Evolutionary conservation across 176 grass and related monocot genomes (phyloP).

Genomic region (Triticum monococcum): DNA sequence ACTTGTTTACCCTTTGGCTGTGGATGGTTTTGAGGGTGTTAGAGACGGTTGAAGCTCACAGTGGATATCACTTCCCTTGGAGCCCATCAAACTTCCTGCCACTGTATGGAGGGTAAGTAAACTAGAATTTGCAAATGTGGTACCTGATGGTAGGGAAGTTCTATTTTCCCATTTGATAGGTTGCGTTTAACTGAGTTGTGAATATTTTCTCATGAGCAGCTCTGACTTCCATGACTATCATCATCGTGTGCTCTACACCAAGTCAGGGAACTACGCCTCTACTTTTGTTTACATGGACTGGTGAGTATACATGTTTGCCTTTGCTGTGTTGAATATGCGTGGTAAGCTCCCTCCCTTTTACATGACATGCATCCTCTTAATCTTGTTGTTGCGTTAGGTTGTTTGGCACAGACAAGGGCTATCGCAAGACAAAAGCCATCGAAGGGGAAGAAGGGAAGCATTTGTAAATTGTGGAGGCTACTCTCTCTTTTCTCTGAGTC

Average conservation of each 20-base stretch:
- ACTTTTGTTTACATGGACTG: conserved; percentile 98
- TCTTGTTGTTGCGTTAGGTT: conserved; percentile 44
- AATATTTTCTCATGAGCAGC: conserved; percentile 34
- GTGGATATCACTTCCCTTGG: conserved; percentile 94
- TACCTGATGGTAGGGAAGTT: not conserved
- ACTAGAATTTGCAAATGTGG: not conserved
- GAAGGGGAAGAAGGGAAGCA: conserved; percentile 49
- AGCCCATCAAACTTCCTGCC: conserved; percentile 96
- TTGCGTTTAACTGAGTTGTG: not conserved
- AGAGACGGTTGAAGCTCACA: conserved; percentile 95
- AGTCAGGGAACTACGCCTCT: conserved; percentile 84
- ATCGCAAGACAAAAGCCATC: conserved; percentile 58
- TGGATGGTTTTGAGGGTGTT: conserved; percentile 91
- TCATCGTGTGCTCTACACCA: conserved; percentile 90
- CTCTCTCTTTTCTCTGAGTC: conserved; percentile 16
- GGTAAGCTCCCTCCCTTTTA: not conserved
- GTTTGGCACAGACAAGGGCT: conserved; percentile 82
- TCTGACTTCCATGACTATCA: conserved; percentile 87
- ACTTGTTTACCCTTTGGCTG: conserved; percentile 84
- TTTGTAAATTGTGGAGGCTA: conserved; percentile 39
- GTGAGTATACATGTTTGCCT: conserved; percentile 32
- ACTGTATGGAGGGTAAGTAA: conserved; percentile 85
- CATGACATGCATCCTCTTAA: not conserved
- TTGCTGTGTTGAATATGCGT: conserved; percentile 5
- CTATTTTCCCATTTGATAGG: not conserved